Conservation (phyloP, 2,329 filamentous ascomycete genomes). For the Ophiocordyceps sinensis region DNA sequence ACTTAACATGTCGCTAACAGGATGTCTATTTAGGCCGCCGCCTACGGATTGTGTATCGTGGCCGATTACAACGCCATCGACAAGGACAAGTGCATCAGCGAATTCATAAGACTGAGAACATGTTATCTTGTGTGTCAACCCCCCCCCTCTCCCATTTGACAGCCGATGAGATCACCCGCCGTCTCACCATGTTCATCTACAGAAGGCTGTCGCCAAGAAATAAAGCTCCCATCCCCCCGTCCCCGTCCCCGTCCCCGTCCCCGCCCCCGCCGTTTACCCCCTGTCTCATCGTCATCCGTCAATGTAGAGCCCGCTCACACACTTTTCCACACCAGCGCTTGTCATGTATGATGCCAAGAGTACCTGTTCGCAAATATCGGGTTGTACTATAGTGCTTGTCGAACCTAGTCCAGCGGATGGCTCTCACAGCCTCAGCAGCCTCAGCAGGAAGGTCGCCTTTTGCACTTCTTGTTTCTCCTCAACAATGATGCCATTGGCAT, state of each 20-base stretch:
- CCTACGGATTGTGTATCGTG: slow-evolving; percentile 84
- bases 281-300: not conserved
- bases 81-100: slow-evolving; percentile 77
- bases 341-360: not conserved
- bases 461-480: slow-evolving; percentile 81
- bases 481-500: slow-evolving; percentile 39
- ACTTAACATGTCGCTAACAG: not conserved
- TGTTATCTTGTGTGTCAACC: slow-evolving; percentile 59
- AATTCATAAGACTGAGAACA: slow-evolving; percentile 75
- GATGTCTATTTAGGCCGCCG: slow-evolving; percentile 44
- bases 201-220: not conserved
- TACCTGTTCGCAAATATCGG: not conserved
- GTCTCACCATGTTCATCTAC: not conserved
- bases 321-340: not conserved
- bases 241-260: too few relatives aligned
- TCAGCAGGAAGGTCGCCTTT: slow-evolving; percentile 65
- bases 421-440: slow-evolving; percentile 55
- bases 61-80: slow-evolving; percentile 80
- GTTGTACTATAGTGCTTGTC: not conserved
- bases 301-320: not conserved
- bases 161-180: not conserved
- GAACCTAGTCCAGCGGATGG: not conserved
- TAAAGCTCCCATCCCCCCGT: not conserved
- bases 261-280: not conserved
- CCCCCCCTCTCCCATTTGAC: not conserved